phyloP scores from a whole-genome alignment of 2,329 filamentous ascomycete species.

The Alternaria hordeiaustralica region DNA sequence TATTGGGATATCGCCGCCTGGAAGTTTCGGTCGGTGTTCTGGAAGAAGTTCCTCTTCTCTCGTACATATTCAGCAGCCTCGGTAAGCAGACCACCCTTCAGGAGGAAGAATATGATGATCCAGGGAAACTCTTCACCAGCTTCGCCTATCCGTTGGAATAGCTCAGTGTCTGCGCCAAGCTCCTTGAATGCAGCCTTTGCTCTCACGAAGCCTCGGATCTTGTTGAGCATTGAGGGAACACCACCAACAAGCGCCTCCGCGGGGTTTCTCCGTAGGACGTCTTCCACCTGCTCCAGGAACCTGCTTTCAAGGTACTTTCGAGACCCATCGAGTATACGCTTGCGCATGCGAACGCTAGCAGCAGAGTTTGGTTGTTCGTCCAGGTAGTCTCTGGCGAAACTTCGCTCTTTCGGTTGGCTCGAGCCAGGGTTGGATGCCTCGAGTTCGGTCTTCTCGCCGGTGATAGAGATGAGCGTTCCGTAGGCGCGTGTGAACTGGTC shows the following conservation, averaged over 20 bases:
- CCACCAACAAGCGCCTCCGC: conserved; percentile 89
- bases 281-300: conserved; percentile 80
- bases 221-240: conserved; percentile 84
- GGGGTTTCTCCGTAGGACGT: conserved; percentile 79
- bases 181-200: conserved; percentile 81
- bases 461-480: conserved; percentile 78
- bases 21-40: conserved; percentile 90
- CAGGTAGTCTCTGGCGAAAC: conserved; percentile 78
- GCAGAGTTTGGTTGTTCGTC: conserved; percentile 73
- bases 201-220: conserved; percentile 90
- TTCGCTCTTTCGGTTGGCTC: conserved; percentile 74
- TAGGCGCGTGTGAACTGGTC: conserved; percentile 83
- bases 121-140: conserved; percentile 80
- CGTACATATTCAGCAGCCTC: conserved; percentile 90
- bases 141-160: conserved; percentile 74
- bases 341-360: conserved; percentile 71
- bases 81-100: conserved; percentile 81
- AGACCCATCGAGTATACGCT: conserved; percentile 80
- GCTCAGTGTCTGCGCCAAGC: conserved; percentile 78
- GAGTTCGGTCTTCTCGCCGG: conserved; percentile 67
- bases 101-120: conserved; percentile 91
- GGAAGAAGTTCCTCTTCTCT: conserved; percentile 81
- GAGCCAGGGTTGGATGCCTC: conserved; percentile 62
- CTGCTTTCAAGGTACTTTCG: conserved; percentile 79
- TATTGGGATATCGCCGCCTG: conserved; percentile 86